These are phyloP conservation scores for Chlorella sorokiniana DNA, from an alignment of 139 green algal genomes.

Conservation along the genomic window DNA sequence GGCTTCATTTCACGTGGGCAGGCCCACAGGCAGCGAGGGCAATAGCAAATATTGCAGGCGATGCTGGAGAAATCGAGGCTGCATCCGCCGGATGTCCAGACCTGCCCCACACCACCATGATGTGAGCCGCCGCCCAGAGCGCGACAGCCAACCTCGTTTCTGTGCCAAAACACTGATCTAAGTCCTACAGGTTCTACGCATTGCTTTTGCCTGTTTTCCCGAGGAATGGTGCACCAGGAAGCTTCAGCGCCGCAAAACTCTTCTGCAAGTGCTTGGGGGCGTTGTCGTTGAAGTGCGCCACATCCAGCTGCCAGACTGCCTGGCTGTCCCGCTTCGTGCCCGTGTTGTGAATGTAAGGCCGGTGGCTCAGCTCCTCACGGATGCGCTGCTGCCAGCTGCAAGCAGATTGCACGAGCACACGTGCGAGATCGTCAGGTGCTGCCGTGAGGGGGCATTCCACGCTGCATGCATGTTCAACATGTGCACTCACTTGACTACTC, in stretches of 20 bases:
- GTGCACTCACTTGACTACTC: background rate
- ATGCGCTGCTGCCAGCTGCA: conserved; percentile 27
- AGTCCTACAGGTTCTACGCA: background rate
- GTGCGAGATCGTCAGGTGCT: background rate
- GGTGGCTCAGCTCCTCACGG: conserved; percentile 31
- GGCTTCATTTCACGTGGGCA: too few species aligned
- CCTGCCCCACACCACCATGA: too few species aligned
- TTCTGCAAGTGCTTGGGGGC: background rate
- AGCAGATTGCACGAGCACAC: background rate
- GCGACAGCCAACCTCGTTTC: too few species aligned
- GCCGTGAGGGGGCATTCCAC: background rate
- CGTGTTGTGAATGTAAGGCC: background rate
- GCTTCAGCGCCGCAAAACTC: background rate
- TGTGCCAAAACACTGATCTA: too few species aligned
- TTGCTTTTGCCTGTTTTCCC: background rate
- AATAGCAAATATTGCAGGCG: too few species aligned
- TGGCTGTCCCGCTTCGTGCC: background rate
- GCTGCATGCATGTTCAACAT: background rate
- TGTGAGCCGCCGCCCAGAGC: too few species aligned
- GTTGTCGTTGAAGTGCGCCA: background rate
- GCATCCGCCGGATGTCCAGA: too few species aligned
- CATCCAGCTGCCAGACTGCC: conserved; percentile 6
- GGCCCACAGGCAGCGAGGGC: background rate
- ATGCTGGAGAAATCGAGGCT: too few species aligned
- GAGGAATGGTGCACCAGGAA: background rate